phyloP scores from a whole-genome alignment of 768 basidiomycete genomes.

The Lactarius sp. region DNA sequence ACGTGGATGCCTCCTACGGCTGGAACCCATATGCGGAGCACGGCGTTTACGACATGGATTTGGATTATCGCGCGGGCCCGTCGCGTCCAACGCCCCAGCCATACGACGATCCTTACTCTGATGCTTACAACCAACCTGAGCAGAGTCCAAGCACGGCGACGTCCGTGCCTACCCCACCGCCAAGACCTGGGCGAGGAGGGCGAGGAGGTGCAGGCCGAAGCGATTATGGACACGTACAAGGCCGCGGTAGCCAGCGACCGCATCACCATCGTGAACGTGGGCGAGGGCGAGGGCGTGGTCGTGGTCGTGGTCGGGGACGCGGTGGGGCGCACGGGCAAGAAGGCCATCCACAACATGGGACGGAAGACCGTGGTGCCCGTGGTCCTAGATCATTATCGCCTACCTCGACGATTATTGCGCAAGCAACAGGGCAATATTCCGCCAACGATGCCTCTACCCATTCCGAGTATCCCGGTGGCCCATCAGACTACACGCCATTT shows the following conservation, averaged over 20 bases:
- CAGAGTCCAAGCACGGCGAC: background rate
- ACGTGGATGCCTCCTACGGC: constrained; percentile 46
- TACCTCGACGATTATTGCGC: constrained; percentile 45
- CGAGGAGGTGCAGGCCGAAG: constrained; percentile 29
- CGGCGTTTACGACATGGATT: constrained; percentile 57
- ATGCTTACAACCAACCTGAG: constrained; percentile 29
- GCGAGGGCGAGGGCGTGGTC: constrained; percentile 27
- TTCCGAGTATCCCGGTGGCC: constrained; percentile 8
- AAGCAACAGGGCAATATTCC: constrained; percentile 41
- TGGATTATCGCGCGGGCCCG: constrained; percentile 47
- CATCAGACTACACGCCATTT: constrained; percentile 21
- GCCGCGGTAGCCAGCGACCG: constrained; percentile 31
- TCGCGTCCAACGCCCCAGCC: constrained; percentile 64
- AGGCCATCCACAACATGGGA: constrained; percentile 18
- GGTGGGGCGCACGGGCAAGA: constrained; percentile 4
- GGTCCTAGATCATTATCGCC: constrained; percentile 36
- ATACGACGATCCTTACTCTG: constrained; percentile 72
- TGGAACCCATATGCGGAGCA: constrained; percentile 62
- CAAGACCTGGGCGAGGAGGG: constrained; percentile 7
- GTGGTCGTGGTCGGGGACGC: constrained; percentile 30
- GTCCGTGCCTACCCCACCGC: background rate
- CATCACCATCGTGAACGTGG: constrained; percentile 25
- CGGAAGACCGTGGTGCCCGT: constrained; percentile 33
- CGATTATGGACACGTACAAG: constrained; percentile 32
- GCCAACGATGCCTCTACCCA: constrained; percentile 25